Evolutionary conservation across 768 basidiomycete genomes (phyloP).

Genomic region (Mycena venus): DNA sequence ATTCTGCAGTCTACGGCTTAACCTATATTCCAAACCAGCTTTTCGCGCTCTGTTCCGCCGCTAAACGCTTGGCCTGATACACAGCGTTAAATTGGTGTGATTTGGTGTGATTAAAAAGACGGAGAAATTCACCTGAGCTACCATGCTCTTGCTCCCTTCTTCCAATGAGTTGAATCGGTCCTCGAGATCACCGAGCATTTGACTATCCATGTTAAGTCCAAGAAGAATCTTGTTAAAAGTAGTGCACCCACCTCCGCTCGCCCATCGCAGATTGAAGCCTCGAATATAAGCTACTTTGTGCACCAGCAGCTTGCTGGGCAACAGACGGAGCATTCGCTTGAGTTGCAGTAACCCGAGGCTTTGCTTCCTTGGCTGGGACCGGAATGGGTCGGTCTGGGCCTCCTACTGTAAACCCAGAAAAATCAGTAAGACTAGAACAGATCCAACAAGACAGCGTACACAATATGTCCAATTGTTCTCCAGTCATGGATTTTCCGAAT

Average conservation of each 20-base stretch:
- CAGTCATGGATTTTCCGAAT: slow-evolving; percentile 64
- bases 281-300: slow-evolving; percentile 58
- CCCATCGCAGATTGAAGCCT: slow-evolving; percentile 65
- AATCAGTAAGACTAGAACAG: neutral
- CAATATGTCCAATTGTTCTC: slow-evolving; percentile 71
- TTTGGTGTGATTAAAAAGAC: neutral
- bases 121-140: slow-evolving; percentile 66
- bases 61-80: slow-evolving; percentile 71
- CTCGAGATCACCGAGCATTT: slow-evolving; percentile 72
- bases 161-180: slow-evolving; percentile 75
- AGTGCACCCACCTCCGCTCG: slow-evolving; percentile 71
- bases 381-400: slow-evolving; percentile 74
- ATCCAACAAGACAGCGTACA: slow-evolving; percentile 53
- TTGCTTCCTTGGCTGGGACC: slow-evolving; percentile 36
- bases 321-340: slow-evolving; percentile 41
- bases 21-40: slow-evolving; percentile 72
- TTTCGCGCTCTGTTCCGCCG: slow-evolving; percentile 73
- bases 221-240: neutral
- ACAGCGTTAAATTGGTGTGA: neutral
- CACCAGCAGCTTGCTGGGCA: slow-evolving; percentile 50
- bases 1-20: neutral
- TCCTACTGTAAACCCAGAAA: slow-evolving; percentile 61
- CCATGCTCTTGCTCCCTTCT: slow-evolving; percentile 76
- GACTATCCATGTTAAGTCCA: slow-evolving; percentile 50
- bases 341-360: slow-evolving; percentile 20